These are phyloP conservation scores for Cydonia oblonga DNA, from an alignment of 331 rosid species.

Conservation along the genomic window DNA sequence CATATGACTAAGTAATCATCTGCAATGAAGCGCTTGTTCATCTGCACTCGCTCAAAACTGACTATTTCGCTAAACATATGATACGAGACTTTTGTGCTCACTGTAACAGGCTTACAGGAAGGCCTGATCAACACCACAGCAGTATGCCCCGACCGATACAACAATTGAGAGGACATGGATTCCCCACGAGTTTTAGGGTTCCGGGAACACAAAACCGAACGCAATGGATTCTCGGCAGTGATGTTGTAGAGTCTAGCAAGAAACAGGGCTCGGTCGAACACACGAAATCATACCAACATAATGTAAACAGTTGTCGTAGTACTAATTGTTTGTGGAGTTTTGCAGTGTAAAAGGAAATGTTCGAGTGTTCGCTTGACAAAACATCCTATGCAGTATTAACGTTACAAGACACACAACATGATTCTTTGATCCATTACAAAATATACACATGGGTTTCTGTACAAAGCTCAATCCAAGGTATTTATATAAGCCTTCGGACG, in stretches of 20 bases:
- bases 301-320: neutral
- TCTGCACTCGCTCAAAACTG: neutral
- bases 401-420: neutral
- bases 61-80: neutral
- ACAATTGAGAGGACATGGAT: neutral
- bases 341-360: no score
- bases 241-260: no score
- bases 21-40: neutral
- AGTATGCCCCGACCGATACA: neutral
- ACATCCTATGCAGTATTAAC: neutral
- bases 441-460: neutral
- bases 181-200: neutral
- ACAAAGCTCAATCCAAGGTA: neutral
- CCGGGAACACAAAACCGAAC: neutral
- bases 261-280: no score
- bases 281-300: no score
- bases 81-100: neutral
- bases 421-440: constrained; percentile 3
- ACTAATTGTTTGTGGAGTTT: neutral
- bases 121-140: neutral
- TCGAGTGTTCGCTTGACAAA: neutral
- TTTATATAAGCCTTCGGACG: neutral
- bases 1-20: constrained; percentile 1
- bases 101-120: constrained; percentile 5
- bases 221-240: neutral